Conservation (phyloP, 805 yeast species). For the Clavispora vitiphila region DNA sequence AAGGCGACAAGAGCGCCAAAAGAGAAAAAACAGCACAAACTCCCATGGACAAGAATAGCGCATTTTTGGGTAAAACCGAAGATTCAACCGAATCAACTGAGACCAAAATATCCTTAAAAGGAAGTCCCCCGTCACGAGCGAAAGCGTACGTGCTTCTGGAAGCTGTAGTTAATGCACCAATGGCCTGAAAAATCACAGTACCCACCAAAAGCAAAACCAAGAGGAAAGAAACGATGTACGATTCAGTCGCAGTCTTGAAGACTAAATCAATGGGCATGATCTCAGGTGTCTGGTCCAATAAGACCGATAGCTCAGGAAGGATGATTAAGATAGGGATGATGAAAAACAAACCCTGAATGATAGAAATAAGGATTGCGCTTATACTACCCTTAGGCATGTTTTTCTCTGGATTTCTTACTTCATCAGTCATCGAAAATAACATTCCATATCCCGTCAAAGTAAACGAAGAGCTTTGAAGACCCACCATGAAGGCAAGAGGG, state of each 20-base stretch:
- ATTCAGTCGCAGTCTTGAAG: conserved; percentile 65
- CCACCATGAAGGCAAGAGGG: conserved; percentile 66
- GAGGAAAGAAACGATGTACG: conserved; percentile 63
- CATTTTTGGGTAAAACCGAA: conserved; percentile 64
- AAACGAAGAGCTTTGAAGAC: conserved; percentile 73
- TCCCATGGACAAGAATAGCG: conserved; percentile 58
- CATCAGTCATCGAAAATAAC: conserved; percentile 78
- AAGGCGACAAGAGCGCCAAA: conserved; percentile 61
- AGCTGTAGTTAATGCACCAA: conserved; percentile 76
- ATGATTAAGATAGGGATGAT: conserved; percentile 68
- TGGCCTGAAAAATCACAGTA: conserved; percentile 68
- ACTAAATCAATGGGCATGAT: conserved; percentile 76
- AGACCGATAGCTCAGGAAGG: conserved; percentile 55
- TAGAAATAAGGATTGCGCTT: conserved; percentile 57
- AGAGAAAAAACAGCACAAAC: conserved; percentile 58
- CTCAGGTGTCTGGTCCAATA: conserved; percentile 56
- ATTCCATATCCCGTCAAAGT: conserved; percentile 81
- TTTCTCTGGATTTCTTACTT: conserved; percentile 68
- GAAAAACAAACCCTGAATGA: conserved; percentile 66
- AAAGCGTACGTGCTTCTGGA: conserved; percentile 79
- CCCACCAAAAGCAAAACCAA: conserved; percentile 63
- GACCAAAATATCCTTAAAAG: conserved; percentile 59
- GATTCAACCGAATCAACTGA: conserved; percentile 54
- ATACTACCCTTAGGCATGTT: conserved; percentile 73
- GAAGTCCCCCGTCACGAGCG: conserved; percentile 80